A percentile compares a stretch with the other conserved stretches of the same genome.
These are phyloP conservation scores for Tolypocladium nubicola DNA, from an alignment of 2,329 filamentous ascomycete genomes.

Conservation along the genomic window DNA sequence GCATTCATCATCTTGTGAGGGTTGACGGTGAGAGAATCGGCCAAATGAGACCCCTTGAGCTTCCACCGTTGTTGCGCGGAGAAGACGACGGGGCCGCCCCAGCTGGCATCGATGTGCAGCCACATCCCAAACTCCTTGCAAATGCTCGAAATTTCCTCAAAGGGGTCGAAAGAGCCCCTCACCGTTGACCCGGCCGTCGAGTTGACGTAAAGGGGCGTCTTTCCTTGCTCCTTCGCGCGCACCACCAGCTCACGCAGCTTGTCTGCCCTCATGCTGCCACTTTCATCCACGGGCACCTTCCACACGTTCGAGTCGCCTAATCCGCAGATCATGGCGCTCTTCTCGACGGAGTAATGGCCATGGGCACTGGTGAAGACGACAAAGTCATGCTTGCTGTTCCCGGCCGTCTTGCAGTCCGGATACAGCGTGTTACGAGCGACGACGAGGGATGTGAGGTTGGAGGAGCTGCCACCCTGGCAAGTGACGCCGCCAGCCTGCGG, in stretches of 20 bases:
- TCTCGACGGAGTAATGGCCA: slow-evolving; percentile 91
- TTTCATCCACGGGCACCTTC: slow-evolving; percentile 59
- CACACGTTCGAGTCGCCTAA: slow-evolving; percentile 68
- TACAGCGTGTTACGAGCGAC: slow-evolving; percentile 81
- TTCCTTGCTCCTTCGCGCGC: slow-evolving; percentile 52
- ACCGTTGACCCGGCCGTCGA: slow-evolving; percentile 93
- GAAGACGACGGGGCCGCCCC: slow-evolving; percentile 82
- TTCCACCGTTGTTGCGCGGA: slow-evolving; percentile 51
- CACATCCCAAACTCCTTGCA: slow-evolving; percentile 67
- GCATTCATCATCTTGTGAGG: slow-evolving; percentile 97
- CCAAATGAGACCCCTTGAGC: slow-evolving; percentile 60
- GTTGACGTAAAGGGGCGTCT: slow-evolving; percentile 89
- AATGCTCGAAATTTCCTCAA: slow-evolving; percentile 57
- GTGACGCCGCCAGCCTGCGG: slow-evolving; percentile 63
- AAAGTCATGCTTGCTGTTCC: slow-evolving; percentile 57
- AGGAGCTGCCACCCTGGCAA: slow-evolving; percentile 73
- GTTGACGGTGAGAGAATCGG: slow-evolving; percentile 77
- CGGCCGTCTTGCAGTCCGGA: slow-evolving; percentile 63
- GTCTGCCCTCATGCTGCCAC: slow-evolving; percentile 59
- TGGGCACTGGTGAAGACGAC: slow-evolving; percentile 82
- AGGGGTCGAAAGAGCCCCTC: slow-evolving; percentile 77
- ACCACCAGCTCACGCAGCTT: slow-evolving; percentile 54
- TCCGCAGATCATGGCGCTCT: slow-evolving; percentile 84
- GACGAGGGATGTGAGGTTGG: slow-evolving; percentile 77
- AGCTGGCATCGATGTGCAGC: slow-evolving; percentile 88